A percentile compares a stretch with the other conserved stretches of the same genome.
phyloP scores from a whole-genome alignment of 73 alveolate species.

The Durusdinium trenchii region DNA sequence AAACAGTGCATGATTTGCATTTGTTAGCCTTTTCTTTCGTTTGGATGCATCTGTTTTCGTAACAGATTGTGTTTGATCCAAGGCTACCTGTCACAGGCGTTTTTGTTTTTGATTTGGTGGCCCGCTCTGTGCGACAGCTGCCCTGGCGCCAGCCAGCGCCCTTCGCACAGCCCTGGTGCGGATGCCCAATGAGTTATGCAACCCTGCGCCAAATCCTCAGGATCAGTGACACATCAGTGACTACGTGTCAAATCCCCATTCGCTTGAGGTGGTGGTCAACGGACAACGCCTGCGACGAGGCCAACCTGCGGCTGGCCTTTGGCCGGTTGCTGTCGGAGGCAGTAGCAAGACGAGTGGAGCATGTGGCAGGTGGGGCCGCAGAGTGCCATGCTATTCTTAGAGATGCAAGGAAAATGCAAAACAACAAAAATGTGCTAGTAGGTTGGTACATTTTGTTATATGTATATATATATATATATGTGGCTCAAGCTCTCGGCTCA shows the following conservation, averaged over 20 bases:
- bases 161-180: slow-evolving; percentile 62
- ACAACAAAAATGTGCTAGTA: background rate
- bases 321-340: slow-evolving; percentile 48
- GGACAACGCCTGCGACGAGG: background rate
- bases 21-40: background rate
- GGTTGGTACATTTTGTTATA: too few relatives aligned
- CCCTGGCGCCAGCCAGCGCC: slow-evolving; percentile 58
- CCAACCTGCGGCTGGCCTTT: background rate
- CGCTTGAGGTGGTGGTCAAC: slow-evolving; percentile 41
- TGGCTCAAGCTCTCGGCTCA: too few relatives aligned
- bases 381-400: background rate
- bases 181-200: background rate
- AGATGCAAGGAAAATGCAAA: background rate
- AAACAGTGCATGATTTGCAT: background rate
- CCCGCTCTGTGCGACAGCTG: slow-evolving; percentile 13
- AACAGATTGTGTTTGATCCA: background rate
- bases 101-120: slow-evolving; percentile 53
- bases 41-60: background rate
- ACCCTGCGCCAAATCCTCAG: background rate
- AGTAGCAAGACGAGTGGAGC: slow-evolving; percentile 68
- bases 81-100: slow-evolving; percentile 77
- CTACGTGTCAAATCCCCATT: background rate
- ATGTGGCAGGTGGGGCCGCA: slow-evolving; percentile 13
- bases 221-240: background rate
- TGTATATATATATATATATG: too few relatives aligned